These are phyloP conservation scores for Leucogyrophana mollusca DNA, from an alignment of 768 basidiomycete genomes.

Conservation along the genomic window DNA sequence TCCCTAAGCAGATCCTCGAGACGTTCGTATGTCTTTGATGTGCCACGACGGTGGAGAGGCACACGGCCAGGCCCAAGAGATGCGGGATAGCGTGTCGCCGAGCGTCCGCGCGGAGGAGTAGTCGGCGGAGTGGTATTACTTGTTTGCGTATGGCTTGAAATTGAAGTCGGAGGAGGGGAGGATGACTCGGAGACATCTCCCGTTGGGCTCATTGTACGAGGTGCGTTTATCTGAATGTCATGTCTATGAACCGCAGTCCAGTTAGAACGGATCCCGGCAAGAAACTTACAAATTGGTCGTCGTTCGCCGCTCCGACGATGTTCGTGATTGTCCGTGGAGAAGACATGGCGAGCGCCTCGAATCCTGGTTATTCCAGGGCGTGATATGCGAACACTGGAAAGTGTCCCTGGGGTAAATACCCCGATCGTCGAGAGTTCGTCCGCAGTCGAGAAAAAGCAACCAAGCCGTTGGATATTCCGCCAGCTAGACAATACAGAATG, in stretches of 20 bases:
- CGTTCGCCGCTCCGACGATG: neutral
- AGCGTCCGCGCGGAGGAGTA: constrained; percentile 43
- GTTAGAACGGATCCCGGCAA: neutral
- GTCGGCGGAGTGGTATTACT: constrained; percentile 27
- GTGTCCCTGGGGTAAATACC: neutral
- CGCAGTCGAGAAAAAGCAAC: neutral
- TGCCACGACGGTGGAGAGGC: constrained; percentile 76
- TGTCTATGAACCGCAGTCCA: neutral
- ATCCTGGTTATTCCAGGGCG: neutral
- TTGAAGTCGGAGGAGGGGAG: neutral
- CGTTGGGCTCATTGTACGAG: neutral
- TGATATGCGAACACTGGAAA: neutral
- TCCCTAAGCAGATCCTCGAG: constrained; percentile 84
- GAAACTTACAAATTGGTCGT: neutral
- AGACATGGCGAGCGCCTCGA: neutral
- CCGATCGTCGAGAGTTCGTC: neutral
- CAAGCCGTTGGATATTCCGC: neutral
- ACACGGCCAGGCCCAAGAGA: constrained; percentile 53
- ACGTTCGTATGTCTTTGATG: constrained; percentile 76
- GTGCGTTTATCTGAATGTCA: neutral
- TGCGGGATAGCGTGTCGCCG: constrained; percentile 52
- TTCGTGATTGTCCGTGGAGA: neutral
- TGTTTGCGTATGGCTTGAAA: neutral
- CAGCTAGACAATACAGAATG: neutral
- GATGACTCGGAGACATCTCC: constrained; percentile 5